Base-by-base conservation (phyloP, 1,139 yeast genomes). In the Suhomyces taliae region DNA sequence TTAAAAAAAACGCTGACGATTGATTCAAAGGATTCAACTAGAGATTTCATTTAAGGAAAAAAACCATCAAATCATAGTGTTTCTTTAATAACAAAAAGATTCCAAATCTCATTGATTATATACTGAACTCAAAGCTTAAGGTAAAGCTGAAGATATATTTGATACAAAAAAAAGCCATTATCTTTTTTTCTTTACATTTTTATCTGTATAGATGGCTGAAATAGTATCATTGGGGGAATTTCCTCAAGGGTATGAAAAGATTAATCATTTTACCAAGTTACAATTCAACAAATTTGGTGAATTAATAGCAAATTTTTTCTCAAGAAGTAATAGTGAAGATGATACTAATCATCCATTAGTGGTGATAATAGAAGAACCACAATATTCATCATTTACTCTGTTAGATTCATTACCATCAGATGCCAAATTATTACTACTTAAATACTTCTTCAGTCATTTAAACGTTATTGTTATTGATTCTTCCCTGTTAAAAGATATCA, bases 381-480 rank as follows among this genome's bases (percentile, higher is more conserved):
- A 9, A 10, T 7, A 35, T 7, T 24, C 38, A 2, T 40, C 44
- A 27, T 26, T 9, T 9, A 31, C 29, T 4, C 43, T 36, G 50
- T 47, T 38, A 34, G 43, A 34, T 44, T 26, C 46, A 40, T 29
- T 41, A 40, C 24, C 53, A 7, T 57, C 55, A 44, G 58, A 56
- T 10, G 74, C 72, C 43, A 67, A 70, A 52, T 51, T 53, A 43
- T 54, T 72, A 26, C 58, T 73, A 19, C 59, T 74, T 51, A 62
- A 64, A 43, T 72, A 68, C 60, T 72, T 65, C 52, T 78, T 76
- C 58, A 63, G 64, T 49, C 82, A 78, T 56, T 61, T 74, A 50
- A 76, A 75, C 54, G 55, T 73, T 27, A 58, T 76, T 8, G 65
- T 67, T 7, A 59, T 69, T 19, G 57, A 56, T 27, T 55, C 60